Conservation (phyloP, 345 rosid genomes). For the Noccaea caerulescens region DNA sequence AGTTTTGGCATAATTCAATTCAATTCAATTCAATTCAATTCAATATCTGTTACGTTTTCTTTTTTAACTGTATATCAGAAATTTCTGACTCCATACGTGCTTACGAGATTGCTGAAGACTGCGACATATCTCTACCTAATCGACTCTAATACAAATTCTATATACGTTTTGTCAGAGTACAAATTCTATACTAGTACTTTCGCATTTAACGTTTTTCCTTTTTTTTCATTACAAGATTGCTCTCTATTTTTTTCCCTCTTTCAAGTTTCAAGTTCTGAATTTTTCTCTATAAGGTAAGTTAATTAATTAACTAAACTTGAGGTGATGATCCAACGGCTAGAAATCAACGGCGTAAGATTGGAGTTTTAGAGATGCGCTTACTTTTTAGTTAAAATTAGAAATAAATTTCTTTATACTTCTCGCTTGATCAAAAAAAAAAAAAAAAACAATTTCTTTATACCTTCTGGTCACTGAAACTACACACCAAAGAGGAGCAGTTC, state of each 20-base stretch:
- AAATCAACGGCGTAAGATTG: slow-evolving; percentile 31
- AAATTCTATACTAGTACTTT: neutral
- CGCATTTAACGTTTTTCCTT: slow-evolving; percentile 4
- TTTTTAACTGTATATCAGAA: neutral
- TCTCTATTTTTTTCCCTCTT: slow-evolving; percentile 5
- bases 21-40: neutral
- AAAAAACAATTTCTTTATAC: neutral
- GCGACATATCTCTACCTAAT: no score
- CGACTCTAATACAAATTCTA: neutral
- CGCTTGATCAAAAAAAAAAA: neutral
- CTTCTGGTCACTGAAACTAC: slow-evolving; percentile 38
- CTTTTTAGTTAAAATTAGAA: slow-evolving; percentile 37
- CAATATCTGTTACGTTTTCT: neutral
- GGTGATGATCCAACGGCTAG: slow-evolving; percentile 35
- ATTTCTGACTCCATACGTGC: neutral
- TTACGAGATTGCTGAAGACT: no score
- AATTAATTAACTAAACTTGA: slow-evolving; percentile 12
- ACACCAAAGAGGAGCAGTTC: slow-evolving; percentile 30
- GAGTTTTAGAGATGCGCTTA: slow-evolving; percentile 36
- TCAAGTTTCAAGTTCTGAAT: neutral
- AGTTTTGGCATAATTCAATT: neutral
- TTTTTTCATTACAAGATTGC: neutral
- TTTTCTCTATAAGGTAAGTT: neutral
- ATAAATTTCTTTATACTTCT: slow-evolving; percentile 20
- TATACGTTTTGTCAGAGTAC: no score